Conservation (phyloP, 2,329 filamentous ascomycete species). For the Sclerotinia trifoliorum region DNA sequence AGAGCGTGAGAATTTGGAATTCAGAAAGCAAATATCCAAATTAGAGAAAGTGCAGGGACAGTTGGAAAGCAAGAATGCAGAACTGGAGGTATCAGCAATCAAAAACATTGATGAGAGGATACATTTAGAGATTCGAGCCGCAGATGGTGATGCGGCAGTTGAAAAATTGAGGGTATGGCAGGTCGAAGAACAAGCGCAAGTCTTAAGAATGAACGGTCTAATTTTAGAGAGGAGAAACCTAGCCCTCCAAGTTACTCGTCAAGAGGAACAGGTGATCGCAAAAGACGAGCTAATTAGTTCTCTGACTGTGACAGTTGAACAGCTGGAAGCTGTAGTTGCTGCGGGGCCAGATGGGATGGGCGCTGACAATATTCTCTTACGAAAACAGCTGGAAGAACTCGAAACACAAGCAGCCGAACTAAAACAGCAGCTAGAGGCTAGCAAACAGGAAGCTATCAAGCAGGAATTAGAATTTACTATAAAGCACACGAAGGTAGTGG, state of each 20-base stretch:
- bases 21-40: not conserved
- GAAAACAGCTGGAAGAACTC: not conserved
- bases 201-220: not conserved
- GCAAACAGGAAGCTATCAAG: not conserved
- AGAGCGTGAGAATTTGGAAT: no score
- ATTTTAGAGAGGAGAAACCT: not conserved
- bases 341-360: no score
- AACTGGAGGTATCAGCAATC: not conserved
- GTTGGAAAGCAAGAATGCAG: not conserved
- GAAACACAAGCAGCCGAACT: not conserved
- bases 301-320: not conserved
- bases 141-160: no score
- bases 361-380: not conserved
- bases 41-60: rapidly evolving
- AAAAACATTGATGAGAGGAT: not conserved
- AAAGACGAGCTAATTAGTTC: not conserved
- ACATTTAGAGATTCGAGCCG: rapidly evolving
- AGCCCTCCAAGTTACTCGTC: not conserved
- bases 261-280: not conserved
- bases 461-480: not conserved
- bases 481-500: not conserved
- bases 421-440: not conserved
- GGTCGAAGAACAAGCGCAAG: not conserved
- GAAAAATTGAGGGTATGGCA: no score
- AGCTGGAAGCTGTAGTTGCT: not conserved